Evolutionary conservation across 2,329 filamentous ascomycete species (phyloP).

Genomic region (Clathrospora elynae): DNA sequence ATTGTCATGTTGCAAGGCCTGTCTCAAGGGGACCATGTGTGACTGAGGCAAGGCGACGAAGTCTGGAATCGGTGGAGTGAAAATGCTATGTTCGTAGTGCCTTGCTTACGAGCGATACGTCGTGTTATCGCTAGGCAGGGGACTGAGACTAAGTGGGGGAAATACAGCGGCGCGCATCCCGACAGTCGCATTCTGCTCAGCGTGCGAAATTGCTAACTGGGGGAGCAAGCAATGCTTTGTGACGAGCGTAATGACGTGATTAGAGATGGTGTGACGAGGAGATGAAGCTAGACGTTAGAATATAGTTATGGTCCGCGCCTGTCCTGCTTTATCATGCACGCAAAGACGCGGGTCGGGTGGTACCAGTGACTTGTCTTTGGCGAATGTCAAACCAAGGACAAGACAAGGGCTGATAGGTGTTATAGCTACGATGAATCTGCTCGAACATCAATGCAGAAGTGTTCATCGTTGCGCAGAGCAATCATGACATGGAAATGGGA

Average conservation of each 20-base stretch:
- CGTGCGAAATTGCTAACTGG: no score
- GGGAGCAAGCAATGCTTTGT: no score
- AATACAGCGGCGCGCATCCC: not conserved
- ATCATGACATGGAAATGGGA: no score
- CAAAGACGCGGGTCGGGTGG: not conserved
- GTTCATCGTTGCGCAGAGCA: no score
- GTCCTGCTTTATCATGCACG: not conserved
- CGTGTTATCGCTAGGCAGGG: not conserved
- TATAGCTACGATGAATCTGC: not conserved
- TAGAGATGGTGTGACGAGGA: not conserved
- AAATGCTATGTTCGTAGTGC: not conserved
- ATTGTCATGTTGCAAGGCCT: constrained; percentile 13
- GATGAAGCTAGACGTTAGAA: not conserved
- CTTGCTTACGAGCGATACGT: constrained; percentile 8
- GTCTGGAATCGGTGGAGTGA: not conserved
- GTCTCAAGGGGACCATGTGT: constrained; percentile 15
- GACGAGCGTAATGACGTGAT: no score
- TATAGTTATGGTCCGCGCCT: not conserved
- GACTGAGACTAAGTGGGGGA: not conserved
- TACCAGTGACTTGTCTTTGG: not conserved
- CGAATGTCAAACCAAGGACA: not conserved
- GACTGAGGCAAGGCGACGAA: constrained; percentile 17
- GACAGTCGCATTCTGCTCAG: no score
- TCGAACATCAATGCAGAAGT: no score
- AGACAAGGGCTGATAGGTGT: not conserved